Percentiles rank a stretch among this genome's conserved stretches.
Evolutionary conservation across 768 basidiomycete genomes (phyloP).

Genomic region (Zangia roseola): DNA sequence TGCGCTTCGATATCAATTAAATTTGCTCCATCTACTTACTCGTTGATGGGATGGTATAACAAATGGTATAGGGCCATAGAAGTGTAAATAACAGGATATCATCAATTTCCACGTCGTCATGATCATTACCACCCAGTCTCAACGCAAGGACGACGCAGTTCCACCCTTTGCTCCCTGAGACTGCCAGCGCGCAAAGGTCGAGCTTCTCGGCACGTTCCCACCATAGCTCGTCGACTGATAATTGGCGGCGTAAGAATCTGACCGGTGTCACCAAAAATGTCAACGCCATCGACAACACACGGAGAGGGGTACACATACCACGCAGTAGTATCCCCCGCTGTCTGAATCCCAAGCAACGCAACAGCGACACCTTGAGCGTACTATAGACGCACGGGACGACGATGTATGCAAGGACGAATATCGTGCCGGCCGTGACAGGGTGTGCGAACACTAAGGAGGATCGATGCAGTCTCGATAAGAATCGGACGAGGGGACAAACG

Average conservation of each 20-base stretch:
- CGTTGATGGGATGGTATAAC: not conserved
- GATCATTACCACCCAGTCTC: not conserved
- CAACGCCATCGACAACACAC: not conserved
- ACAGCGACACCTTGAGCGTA: not conserved
- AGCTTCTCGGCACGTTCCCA: constrained; percentile 12
- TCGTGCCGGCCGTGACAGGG: constrained; percentile 8
- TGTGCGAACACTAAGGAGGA: constrained; percentile 12
- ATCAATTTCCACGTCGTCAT: no score
- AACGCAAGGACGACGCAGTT: not conserved
- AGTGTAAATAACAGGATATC: no score
- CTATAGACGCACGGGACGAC: constrained; percentile 1
- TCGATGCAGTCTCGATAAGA: no score
- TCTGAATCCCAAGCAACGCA: constrained; percentile 3
- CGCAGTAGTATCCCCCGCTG: constrained; percentile 2
- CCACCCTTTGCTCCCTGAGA: constrained; percentile 6
- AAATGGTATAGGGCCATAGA: no score
- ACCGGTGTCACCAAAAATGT: not conserved
- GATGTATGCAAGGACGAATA: constrained; percentile 14
- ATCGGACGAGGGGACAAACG: constrained; percentile 2
- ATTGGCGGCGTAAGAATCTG: constrained; percentile 14
- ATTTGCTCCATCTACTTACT: not conserved
- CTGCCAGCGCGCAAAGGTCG: constrained; percentile 10
- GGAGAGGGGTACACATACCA: constrained; percentile 9
- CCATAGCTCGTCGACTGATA: constrained; percentile 24
- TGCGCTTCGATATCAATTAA: not conserved